Evolutionary conservation across 2,329 filamentous ascomycete genomes (phyloP).

Genomic region (Neoscytalidium dimidiatum): DNA sequence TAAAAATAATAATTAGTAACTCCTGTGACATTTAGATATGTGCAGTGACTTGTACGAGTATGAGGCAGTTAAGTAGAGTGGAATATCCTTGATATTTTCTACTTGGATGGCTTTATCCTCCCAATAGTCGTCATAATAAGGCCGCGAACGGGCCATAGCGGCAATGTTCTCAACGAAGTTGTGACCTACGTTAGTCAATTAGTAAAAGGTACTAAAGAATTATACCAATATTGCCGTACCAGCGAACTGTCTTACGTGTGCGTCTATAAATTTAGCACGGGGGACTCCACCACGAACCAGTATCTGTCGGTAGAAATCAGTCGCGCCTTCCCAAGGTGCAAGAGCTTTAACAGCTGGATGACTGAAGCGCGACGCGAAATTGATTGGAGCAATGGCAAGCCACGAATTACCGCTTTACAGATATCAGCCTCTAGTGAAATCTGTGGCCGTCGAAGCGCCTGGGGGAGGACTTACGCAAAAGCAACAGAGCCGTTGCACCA

Average conservation of each 20-base stretch:
- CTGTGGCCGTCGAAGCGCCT: not conserved
- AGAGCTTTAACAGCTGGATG: slow-evolving; percentile 16
- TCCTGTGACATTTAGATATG: not conserved
- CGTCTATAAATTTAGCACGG: slow-evolving; percentile 3
- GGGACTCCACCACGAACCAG: slow-evolving; percentile 24
- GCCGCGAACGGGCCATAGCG: slow-evolving; percentile 19
- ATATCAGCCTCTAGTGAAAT: not conserved
- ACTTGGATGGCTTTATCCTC: slow-evolving; percentile 22
- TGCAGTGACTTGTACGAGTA: slow-evolving; percentile 17
- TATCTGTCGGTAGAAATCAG: slow-evolving; percentile 23
- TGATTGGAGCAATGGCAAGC: slow-evolving; percentile 42
- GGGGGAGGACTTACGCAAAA: slow-evolving; percentile 31
- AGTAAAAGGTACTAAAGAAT: too few relatives aligned
- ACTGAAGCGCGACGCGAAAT: slow-evolving; percentile 11
- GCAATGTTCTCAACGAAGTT: slow-evolving; percentile 21
- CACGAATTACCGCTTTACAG: slow-evolving; percentile 42
- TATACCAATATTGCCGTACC: slow-evolving; percentile 1
- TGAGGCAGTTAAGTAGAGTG: slow-evolving; percentile 23
- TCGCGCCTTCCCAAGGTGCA: slow-evolving; percentile 11
- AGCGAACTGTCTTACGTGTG: slow-evolving; percentile 16
- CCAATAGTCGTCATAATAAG: slow-evolving; percentile 17
- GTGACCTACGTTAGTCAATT: slow-evolving; percentile 20
- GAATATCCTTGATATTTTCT: slow-evolving; percentile 23
- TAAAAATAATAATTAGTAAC: not conserved
- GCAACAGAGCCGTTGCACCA: slow-evolving; percentile 52